Evolutionary conservation across 176 grass and related monocot species (phyloP), one percentile per base, ranked within the genome.

Genomic region (Lolium rigidum): DNA sequence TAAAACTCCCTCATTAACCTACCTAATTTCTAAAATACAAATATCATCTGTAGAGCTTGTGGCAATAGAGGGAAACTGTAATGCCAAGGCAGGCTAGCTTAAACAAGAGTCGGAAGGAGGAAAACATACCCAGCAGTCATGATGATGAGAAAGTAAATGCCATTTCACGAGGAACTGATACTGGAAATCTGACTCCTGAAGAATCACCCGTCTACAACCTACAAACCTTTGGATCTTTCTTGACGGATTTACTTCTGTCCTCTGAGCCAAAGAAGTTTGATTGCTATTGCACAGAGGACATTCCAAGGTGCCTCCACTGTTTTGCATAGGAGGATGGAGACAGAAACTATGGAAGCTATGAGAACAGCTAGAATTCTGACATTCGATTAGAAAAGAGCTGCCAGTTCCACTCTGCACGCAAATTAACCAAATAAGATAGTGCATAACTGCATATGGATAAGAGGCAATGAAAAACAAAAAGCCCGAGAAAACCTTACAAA

Each of bases 91-190:
- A 69, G 22, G 4, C 44, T 64, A 10, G 24, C n/a, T 17, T 80
- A 54, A 46, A 61, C 67, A 60, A 26, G 1, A 50, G 24, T 54
- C 22, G 26, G n/a, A 64, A 22, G 21, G 28, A 83, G 63, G 3
- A 83, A 41, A 84, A 78, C 71, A 72, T 85, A 95, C 90, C 93
- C 93, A 95, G 74, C 72, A 78, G 81, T 95, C 93, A 38, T 92
- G 87, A 62, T 92, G 87, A 80, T 95, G 93, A 48, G 93, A 95
- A 87, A 95, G 85, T 14, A 83, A 83, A 41, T 86, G 90, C 90
- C 93, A 95, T 83, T 95, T 92, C 61, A 95, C 78, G 4, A 95
- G 80, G 9, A 92, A 77, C 54, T 95, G 85, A 82, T 85, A 79
- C 61, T 95, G 85, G 49, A 89, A 80, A 82, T 41, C 72, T 20